Conservation (phyloP, 2,329 filamentous ascomycete genomes). For the Colletotrichum godetiae region DNA sequence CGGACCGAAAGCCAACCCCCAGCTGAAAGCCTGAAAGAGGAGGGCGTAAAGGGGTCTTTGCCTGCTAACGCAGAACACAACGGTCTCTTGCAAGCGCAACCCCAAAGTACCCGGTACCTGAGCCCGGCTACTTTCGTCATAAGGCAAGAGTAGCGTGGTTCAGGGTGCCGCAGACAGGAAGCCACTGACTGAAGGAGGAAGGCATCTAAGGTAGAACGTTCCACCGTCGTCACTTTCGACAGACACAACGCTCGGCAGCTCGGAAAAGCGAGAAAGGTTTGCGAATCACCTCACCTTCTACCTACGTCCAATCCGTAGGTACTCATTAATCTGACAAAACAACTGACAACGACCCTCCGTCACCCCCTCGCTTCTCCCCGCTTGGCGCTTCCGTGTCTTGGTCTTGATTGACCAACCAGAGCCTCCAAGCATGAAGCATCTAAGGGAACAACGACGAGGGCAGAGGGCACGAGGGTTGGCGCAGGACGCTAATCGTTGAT, state of each 20-base stretch:
- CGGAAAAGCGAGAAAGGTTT: constrained; percentile 27
- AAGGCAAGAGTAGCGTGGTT: constrained; percentile 24
- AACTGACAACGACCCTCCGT: constrained; percentile 22
- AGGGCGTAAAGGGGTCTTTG: not conserved
- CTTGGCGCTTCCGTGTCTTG: not conserved
- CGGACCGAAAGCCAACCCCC: not conserved
- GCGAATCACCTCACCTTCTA: constrained; percentile 24
- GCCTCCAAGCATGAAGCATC: constrained; percentile 2
- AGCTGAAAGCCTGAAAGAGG: not conserved
- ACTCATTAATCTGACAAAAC: not conserved
- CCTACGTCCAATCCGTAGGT: not conserved
- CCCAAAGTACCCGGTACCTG: constrained; percentile 3
- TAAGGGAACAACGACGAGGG: not conserved
- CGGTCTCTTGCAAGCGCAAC: not conserved
- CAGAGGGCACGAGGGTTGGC: not conserved
- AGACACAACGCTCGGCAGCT: constrained; percentile 22
- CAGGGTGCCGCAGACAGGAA: not conserved
- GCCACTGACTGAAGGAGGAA: constrained; percentile 7
- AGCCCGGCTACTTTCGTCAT: constrained; percentile 5
- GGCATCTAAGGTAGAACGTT: no score
- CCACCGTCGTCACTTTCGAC: constrained; percentile 25
- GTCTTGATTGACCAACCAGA: constrained; percentile 15
- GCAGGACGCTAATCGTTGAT: constrained; percentile 3
- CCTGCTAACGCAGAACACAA: not conserved
- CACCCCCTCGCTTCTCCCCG: constrained; percentile 11